phyloP scores from a whole-genome alignment of 2,329 filamentous ascomycete genomes.

The Aureobasidium subglaciale region DNA sequence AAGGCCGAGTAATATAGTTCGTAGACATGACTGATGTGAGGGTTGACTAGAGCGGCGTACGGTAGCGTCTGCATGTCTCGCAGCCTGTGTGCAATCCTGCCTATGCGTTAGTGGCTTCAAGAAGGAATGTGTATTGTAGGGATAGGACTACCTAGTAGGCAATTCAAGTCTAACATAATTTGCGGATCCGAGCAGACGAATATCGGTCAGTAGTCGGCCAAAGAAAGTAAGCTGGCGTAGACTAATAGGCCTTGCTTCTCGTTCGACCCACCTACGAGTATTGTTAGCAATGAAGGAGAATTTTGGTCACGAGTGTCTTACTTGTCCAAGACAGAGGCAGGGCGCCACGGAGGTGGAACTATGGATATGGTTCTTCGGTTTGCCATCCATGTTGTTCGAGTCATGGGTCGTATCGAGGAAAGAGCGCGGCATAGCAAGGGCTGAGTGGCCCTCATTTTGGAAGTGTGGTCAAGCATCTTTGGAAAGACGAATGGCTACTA shows the following conservation, averaged over 20 bases:
- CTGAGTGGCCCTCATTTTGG: conserved; percentile 4
- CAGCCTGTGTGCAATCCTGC: conserved; percentile 80
- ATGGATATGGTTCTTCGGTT: conserved; percentile 6
- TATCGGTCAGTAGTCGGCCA: conserved; percentile 84
- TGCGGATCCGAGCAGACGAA: conserved; percentile 81
- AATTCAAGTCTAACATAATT: conserved; percentile 97
- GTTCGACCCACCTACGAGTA: conserved; percentile 72
- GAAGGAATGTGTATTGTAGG: background rate
- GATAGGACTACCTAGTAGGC: conserved; percentile 59
- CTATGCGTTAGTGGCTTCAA: background rate
- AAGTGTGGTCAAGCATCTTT: background rate
- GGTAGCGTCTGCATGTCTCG: conserved; percentile 96
- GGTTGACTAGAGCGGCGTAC: conserved; percentile 93
- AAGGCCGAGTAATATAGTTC: conserved; percentile 97
- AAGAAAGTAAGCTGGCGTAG: conserved; percentile 96
- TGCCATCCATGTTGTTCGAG: conserved; percentile 9
- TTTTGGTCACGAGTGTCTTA: conserved; percentile 28
- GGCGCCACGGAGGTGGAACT: conserved; percentile 49
- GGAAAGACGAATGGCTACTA: background rate
- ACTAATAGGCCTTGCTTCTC: conserved; percentile 90
- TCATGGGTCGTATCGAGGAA: conserved; percentile 1
- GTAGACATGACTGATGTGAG: conserved; percentile 89
- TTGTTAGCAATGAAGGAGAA: conserved; percentile 6
- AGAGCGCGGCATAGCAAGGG: conserved; percentile 8
- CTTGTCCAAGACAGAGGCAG: conserved; percentile 54